Base-by-base conservation (phyloP, 192 early-diverging fungal genomes). In the Physocladia obscura region DNA sequence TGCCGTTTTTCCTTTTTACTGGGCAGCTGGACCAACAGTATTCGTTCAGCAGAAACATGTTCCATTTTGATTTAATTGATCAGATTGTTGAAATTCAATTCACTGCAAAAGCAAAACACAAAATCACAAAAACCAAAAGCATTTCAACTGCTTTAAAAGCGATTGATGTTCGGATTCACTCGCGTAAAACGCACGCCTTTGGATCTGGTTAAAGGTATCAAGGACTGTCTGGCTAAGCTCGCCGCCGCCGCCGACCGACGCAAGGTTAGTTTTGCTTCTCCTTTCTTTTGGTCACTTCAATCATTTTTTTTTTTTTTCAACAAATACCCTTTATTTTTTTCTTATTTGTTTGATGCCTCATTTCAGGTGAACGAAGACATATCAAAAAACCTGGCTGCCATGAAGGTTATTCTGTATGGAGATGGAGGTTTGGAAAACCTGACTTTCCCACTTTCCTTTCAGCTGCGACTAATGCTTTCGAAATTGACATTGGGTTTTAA, bases 361-460 rank as follows among this genome's bases (percentile, higher is more conserved):
- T 49, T 34, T 50, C 8, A 98, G 92, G 91, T 89, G 31, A 94
- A 93, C 74, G 96, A 99, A 76, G 97, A 99, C 38, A 94, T 99
- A 49, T 94, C 96, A 31, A 96, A 93, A 80, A 95, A 93, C 76
- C 82, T 99, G 21, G 82, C 92, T 38, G 79, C 85, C 49, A 95
- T 99, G 92, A 96, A 96, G 74, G 89, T 82, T 55, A 93, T 97
- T 51, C 83, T 99, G 61, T 93, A 93, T 70, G 96, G 96, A 36
- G 95, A 97, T 80, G 94, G 92, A 31, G 96, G 94, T 84, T 80
- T 74, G 81, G 36, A 54, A 29, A 19, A 44, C 19, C 21, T 17
- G 30, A 56, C 70, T 19, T 39, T 70, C 15, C 40, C 29, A n/a
- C n/a, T n/a, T 32, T 70, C 19, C 71, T 31, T 19, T 73, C n/a